Conservation (phyloP, 163 green algal species). For the Volvox carteri region DNA sequence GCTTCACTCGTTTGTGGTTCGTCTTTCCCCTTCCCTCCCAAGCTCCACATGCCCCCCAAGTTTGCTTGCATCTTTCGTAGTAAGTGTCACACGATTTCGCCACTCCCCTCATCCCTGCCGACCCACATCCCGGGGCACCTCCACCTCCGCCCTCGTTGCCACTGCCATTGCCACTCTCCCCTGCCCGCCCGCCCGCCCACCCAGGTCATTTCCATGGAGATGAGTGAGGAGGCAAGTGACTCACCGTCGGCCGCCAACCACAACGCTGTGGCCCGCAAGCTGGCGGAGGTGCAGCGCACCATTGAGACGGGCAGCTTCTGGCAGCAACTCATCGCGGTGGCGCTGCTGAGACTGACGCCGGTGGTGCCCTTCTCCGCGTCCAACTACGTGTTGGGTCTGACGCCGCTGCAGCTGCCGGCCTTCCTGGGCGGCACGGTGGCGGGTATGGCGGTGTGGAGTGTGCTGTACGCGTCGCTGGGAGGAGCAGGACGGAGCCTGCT, state of each 20-base stretch:
- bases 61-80: too few relatives aligned
- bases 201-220: slow-evolving; percentile 75
- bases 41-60: too few relatives aligned
- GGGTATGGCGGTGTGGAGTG: slow-evolving; percentile 85
- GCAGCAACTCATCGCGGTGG: slow-evolving; percentile 85
- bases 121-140: too few relatives aligned
- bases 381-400: slow-evolving; percentile 93
- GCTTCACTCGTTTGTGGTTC: too few relatives aligned
- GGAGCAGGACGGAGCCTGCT: slow-evolving; percentile 79
- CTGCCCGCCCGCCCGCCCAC: too few relatives aligned
- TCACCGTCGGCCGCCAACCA: slow-evolving; percentile 1
- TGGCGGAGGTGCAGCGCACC: slow-evolving; percentile 70
- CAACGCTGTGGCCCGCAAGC: slow-evolving; percentile 54
- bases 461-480: slow-evolving; percentile 87
- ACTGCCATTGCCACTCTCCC: too few relatives aligned
- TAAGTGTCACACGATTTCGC: too few relatives aligned
- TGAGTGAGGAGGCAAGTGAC: slow-evolving; percentile 57
- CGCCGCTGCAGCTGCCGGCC: slow-evolving; percentile 73
- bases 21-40: too few relatives aligned
- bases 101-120: too few relatives aligned
- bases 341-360: slow-evolving; percentile 86
- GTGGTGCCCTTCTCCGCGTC: slow-evolving; percentile 81
- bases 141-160: too few relatives aligned
- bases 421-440: slow-evolving; percentile 82
- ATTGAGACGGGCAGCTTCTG: slow-evolving; percentile 82